A percentile compares a stretch with the other conserved stretches of the same genome.
Conservation (phyloP, 768 basidiomycete genomes). For the Phanerochaete sordida region DNA sequence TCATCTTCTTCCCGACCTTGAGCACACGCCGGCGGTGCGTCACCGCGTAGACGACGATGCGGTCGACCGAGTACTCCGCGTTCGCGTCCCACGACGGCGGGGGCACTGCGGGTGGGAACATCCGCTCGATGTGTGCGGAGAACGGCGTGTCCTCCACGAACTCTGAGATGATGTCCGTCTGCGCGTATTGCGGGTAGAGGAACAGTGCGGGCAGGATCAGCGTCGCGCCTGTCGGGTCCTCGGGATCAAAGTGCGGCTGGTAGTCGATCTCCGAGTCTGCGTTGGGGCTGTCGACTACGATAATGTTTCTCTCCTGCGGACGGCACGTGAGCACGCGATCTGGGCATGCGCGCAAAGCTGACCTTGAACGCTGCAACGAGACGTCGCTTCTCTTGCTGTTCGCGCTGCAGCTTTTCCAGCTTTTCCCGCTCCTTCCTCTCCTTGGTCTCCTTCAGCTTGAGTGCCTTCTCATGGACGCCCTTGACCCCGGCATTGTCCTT, state of each 20-base stretch:
- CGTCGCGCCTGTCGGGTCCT: slow-evolving; percentile 54
- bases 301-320: slow-evolving; percentile 69
- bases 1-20: slow-evolving; percentile 91
- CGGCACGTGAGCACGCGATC: not conserved
- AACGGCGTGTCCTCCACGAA: slow-evolving; percentile 88
- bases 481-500: slow-evolving; percentile 51
- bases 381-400: slow-evolving; percentile 47
- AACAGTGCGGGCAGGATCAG: slow-evolving; percentile 88
- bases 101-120: slow-evolving; percentile 75
- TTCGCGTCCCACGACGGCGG: slow-evolving; percentile 75
- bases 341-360: not conserved
- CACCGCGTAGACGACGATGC: slow-evolving; percentile 79
- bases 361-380: slow-evolving; percentile 28
- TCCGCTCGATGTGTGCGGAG: slow-evolving; percentile 65
- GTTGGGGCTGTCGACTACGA: slow-evolving; percentile 49
- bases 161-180: slow-evolving; percentile 82
- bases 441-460: slow-evolving; percentile 43
- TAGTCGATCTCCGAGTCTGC: slow-evolving; percentile 51
- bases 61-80: slow-evolving; percentile 59
- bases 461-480: slow-evolving; percentile 43
- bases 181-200: slow-evolving; percentile 87
- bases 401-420: slow-evolving; percentile 44
- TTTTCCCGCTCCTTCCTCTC: slow-evolving; percentile 50
- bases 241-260: slow-evolving; percentile 61
- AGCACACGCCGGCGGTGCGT: slow-evolving; percentile 73